Conservation (phyloP, 192 early-diverging fungal genomes). For the Coemansia brasiliensis region DNA sequence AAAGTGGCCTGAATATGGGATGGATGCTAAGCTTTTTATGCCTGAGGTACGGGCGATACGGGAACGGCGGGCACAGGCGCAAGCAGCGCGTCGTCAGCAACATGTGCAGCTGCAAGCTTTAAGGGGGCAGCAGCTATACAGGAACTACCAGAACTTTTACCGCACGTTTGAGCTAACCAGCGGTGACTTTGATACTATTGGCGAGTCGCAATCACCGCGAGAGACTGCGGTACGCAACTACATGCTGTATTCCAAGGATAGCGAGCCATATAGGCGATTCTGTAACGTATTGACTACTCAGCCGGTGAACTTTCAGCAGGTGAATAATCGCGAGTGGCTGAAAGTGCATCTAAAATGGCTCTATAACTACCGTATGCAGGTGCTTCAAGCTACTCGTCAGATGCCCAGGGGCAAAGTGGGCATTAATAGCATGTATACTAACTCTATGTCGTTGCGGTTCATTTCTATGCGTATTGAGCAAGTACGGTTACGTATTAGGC, state of each 20-base stretch:
- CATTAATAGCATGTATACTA: neutral
- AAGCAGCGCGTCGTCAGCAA: neutral
- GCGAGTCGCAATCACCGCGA: too few species aligned
- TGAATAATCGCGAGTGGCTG: neutral
- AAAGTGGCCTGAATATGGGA: neutral
- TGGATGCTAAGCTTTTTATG: neutral
- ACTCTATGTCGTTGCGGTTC: neutral
- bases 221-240: neutral
- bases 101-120: neutral
- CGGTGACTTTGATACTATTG: neutral
- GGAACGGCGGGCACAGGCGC: neutral
- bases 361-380: neutral
- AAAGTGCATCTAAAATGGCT: neutral
- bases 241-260: neutral
- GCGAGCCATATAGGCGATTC: neutral
- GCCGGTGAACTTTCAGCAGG: neutral
- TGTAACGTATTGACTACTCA: neutral
- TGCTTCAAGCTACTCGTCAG: neutral
- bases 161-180: neutral
- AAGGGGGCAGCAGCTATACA: neutral
- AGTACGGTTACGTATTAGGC: neutral
- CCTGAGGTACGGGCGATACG: neutral
- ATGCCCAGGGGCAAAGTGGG: neutral
- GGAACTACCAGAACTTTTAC: neutral
- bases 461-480: constrained; percentile 3